Base-by-base conservation (phyloP, 2,329 filamentous ascomycete species). In the Claviceps pazoutovae region DNA sequence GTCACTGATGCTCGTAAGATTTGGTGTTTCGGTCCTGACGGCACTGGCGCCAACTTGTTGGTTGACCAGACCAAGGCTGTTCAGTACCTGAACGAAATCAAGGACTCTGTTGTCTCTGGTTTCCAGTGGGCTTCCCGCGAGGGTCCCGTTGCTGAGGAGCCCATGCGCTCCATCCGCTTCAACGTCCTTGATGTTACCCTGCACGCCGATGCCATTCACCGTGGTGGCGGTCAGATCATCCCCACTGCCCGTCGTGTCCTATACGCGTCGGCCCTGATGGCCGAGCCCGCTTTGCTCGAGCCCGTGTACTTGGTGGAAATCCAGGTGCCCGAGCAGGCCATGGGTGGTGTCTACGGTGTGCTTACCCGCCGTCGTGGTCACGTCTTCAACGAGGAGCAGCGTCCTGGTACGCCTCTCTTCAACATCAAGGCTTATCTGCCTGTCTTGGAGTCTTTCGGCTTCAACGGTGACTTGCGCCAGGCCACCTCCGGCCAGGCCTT, bases 1-100 rank as follows among this genome's bases (percentile, higher is more conserved):
- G 90, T 98, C 68, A 98, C 93, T 65, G 93, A 98, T 74, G 93
- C 93, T 74, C 89, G 94, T 78, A 98, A 98, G 88, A 98, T 98
- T 74, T 98, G 93, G 93, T 94, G 88, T 72, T 98, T 98, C 77
- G 93, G 93, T 74, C 93, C 93, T 65, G 93, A 98, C 74, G 95
- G 89, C 71, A 93, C 79, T 68, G 93, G 93, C 73, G 85, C 93
- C 82, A 98, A 98, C 84, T 78, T 98, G 81, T 79, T 98, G 64
- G 84, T 98, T 68, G 93, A 98, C 76, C 93, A 97, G 85, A 96
- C 91, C 81, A 98, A 97, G 88, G 93, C 93, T 64, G 93, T 98
- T 61, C 93, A 98, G 80, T 98, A 97, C 84, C 82, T 98, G 68
- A 93, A 88, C 79, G 93, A 98, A 87, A 98, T 98, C 84, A 98